Base-by-base conservation (phyloP, 2,329 filamentous ascomycete species). In the Aspergillus clavatus region DNA sequence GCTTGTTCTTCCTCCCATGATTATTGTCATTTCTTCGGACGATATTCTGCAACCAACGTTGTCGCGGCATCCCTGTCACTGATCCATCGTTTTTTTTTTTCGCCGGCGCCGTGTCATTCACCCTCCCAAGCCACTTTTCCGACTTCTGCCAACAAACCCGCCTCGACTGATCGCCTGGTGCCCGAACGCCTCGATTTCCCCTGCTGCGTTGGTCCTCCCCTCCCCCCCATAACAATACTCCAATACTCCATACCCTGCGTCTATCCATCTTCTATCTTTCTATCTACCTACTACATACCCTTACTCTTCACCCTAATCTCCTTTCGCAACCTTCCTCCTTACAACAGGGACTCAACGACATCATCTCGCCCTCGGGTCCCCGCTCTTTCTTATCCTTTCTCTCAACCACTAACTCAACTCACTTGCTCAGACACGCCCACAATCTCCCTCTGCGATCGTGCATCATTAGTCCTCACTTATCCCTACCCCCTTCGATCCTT, bases 161-260 rank as follows among this genome's bases (percentile, higher is more conserved):
- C 60, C 52, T 48, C 48, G 50, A 59, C 53, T 48, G 51, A 57
- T 48, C 57, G 48, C 61, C 62, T 24, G 59, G 50, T 66, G 62
- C 62, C 62, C 62, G 59, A 65, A 63, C 57, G 59, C 59, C 61
- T 64, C 57, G 60, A 59, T 58, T 59, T 59, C 43, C 46, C 23
- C 55, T 48, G 52, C 50, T 54, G 51, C 51, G 52, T 56, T 62
- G 51, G 47, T 58, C 50, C 51, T 51, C 43, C 48, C 42, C 52
- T n/a, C n/a, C n/a, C n/a, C n/a, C n/a, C n/a, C n/a, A n/a, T n/a
- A n/a, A n/a, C n/a, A n/a, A 24, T 49, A 44, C 51, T 54, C 14
- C 33, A 43, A 45, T 41, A 38, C 44, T 40, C 45, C 50, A 36
- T 45, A n/a, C n/a, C n/a, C n/a, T n/a, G n/a, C n/a, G n/a, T n/a